Percentiles rank a stretch among this genome's conserved stretches.
Conservation (phyloP, 148 eudicot genomes). For the Selenicereus undatus region DNA sequence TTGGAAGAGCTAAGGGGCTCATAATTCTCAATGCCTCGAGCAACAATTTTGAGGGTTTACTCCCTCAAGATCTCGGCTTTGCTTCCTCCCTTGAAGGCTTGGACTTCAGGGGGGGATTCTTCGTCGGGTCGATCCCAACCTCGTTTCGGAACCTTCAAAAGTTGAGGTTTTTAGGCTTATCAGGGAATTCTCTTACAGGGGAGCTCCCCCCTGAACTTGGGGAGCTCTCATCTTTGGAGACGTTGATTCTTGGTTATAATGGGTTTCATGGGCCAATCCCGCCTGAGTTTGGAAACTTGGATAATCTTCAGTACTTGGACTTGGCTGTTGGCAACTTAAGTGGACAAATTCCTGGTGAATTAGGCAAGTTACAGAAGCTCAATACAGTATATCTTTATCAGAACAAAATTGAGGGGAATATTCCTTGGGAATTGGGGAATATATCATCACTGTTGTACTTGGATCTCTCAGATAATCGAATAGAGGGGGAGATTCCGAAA, state of each 20-base stretch:
- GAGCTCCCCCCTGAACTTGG: constrained; percentile 57
- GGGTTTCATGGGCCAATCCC: constrained; percentile 69
- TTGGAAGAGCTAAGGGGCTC: constrained; percentile 41
- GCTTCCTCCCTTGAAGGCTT: constrained; percentile 47
- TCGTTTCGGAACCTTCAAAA: constrained; percentile 44
- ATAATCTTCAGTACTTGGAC: constrained; percentile 70
- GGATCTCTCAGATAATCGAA: constrained; percentile 74
- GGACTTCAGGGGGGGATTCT: constrained; percentile 69
- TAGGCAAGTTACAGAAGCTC: constrained; percentile 54
- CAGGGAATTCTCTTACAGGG: constrained; percentile 77
- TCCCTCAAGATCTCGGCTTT: constrained; percentile 65
- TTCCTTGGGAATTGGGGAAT: constrained; percentile 61
- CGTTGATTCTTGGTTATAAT: constrained; percentile 70
- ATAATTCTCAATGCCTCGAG: constrained; percentile 55
- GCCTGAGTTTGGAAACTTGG: constrained; percentile 57
- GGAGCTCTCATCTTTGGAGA: constrained; percentile 50
- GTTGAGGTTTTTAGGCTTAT: constrained; percentile 70
- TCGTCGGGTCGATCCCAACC: constrained; percentile 55
- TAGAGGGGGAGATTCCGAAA: constrained; percentile 64
- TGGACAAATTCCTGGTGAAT: constrained; percentile 63
- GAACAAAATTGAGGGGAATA: constrained; percentile 55
- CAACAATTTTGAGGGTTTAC: constrained; percentile 59
- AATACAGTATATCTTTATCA: constrained; percentile 58
- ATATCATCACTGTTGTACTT: constrained; percentile 40
- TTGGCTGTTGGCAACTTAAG: constrained; percentile 64